A percentile compares a stretch with the other conserved stretches of the same genome.
Evolutionary conservation across 2,329 filamentous ascomycete species (phyloP).

Genomic region (Rhynchosporium graminicola): DNA sequence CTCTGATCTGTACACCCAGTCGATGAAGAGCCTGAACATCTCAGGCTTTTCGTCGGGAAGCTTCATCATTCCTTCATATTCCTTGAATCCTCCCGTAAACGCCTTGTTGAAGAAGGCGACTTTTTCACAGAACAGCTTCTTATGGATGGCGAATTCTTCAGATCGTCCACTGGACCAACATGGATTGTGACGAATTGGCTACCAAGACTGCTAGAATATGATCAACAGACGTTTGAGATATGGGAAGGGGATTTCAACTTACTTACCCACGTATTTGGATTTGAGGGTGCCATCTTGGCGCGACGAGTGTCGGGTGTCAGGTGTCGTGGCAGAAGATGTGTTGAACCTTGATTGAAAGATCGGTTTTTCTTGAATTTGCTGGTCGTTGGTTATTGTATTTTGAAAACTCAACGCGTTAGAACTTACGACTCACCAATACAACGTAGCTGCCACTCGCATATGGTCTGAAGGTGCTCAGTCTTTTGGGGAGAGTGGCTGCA

Average conservation of each 20-base stretch:
- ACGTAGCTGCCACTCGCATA: no score
- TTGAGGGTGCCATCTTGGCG: neutral
- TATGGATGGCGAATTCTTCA: conserved; percentile 31
- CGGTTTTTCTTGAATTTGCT: neutral
- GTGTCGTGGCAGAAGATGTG: neutral
- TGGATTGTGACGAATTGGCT: conserved; percentile 28
- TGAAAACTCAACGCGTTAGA: no score
- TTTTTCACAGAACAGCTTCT: conserved; percentile 27
- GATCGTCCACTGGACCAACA: conserved; percentile 26
- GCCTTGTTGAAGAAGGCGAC: conserved; percentile 17
- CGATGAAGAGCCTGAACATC: conserved; percentile 10
- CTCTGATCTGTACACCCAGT: conserved; percentile 18
- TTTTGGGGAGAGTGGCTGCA: no score
- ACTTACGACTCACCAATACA: no score
- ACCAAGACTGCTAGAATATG: conserved; percentile 9
- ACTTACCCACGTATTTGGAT: neutral
- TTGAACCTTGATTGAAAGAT: neutral
- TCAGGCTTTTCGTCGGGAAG: conserved; percentile 17
- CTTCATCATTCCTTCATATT: conserved; percentile 16
- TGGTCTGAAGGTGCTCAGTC: no score
- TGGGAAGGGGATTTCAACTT: neutral
- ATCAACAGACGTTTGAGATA: neutral
- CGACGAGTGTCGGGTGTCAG: neutral
- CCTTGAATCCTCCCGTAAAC: conserved; percentile 23
- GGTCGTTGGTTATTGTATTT: no score